phyloP scores from a whole-genome alignment of 495 filamentous ascomycete species.

The Amniculicola lignicola region DNA sequence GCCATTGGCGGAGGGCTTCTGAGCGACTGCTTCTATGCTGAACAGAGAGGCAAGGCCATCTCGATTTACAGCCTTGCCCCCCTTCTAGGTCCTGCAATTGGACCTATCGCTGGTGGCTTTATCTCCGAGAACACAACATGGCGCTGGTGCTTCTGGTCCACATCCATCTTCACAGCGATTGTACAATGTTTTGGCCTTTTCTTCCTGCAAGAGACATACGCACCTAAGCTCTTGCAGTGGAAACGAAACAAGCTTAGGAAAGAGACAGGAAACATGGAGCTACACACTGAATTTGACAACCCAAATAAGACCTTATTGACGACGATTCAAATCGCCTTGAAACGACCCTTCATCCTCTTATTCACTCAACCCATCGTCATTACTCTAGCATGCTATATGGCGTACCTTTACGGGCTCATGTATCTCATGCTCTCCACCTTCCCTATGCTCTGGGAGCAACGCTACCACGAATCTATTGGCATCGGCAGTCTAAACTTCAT shows the following conservation, averaged over 20 bases:
- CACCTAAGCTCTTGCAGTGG: constrained; percentile 56
- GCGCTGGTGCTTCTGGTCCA: constrained; percentile 44
- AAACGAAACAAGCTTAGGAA: constrained; percentile 58
- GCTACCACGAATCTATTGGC: constrained; percentile 59
- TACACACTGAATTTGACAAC: constrained; percentile 63
- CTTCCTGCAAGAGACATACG: constrained; percentile 63
- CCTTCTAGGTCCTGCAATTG: constrained; percentile 44
- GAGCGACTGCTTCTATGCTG: constrained; percentile 40
- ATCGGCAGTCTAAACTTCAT: constrained; percentile 69
- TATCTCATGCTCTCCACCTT: constrained; percentile 72
- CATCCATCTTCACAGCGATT: constrained; percentile 58
- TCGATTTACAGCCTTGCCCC: constrained; percentile 42
- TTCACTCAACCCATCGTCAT: constrained; percentile 54
- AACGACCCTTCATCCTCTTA: constrained; percentile 50
- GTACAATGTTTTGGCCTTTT: constrained; percentile 64
- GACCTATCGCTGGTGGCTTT: constrained; percentile 47
- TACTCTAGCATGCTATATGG: constrained; percentile 59
- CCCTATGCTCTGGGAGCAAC: constrained; percentile 57
- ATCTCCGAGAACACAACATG: constrained; percentile 61
- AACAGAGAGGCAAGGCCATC: constrained; percentile 44
- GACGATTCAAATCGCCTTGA: constrained; percentile 32
- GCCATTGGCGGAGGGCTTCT: constrained; percentile 45
- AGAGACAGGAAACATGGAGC: constrained; percentile 59
- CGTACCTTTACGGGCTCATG: constrained; percentile 68
- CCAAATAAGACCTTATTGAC: constrained; percentile 37